Conservation (phyloP, 2,329 filamentous ascomycete genomes). For the Aureobasidium sp. region DNA sequence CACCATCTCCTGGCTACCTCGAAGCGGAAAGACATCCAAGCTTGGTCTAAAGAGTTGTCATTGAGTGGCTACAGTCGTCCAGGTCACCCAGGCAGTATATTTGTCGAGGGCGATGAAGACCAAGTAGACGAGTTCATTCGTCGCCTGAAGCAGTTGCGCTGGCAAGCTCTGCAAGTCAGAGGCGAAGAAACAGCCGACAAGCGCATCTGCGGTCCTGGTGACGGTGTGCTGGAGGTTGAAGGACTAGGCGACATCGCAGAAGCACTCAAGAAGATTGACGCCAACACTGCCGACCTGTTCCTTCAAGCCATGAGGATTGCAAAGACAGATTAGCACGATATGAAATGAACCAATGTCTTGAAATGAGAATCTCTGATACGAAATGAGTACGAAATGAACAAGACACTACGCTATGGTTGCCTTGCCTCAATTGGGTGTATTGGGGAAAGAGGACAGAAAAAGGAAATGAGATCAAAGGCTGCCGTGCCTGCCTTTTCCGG, state of each 20-base stretch:
- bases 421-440: neutral
- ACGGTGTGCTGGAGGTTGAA: slow-evolving; percentile 17
- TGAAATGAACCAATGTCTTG: neutral
- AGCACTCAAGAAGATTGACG: slow-evolving; percentile 10
- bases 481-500: neutral
- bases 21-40: slow-evolving; percentile 16
- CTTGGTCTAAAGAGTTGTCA: slow-evolving; percentile 16
- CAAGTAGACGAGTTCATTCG: slow-evolving; percentile 17
- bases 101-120: slow-evolving; percentile 15
- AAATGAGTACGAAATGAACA: slow-evolving; percentile 3
- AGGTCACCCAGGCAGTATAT: slow-evolving; percentile 17
- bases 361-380: neutral
- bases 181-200: slow-evolving; percentile 12
- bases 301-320: slow-evolving; percentile 19
- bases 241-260: slow-evolving; percentile 16
- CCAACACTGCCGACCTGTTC: slow-evolving; percentile 15
- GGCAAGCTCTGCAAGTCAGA: slow-evolving; percentile 19
- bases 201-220: slow-evolving; percentile 1
- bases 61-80: slow-evolving; percentile 16
- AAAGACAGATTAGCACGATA: slow-evolving; percentile 2
- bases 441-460: neutral
- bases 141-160: slow-evolving; percentile 17
- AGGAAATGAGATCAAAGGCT: neutral
- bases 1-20: slow-evolving; percentile 19
- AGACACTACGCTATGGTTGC: neutral